Conservation (phyloP, 1,284 basidiomycete species). For the Cryptococcus sp. region DNA sequence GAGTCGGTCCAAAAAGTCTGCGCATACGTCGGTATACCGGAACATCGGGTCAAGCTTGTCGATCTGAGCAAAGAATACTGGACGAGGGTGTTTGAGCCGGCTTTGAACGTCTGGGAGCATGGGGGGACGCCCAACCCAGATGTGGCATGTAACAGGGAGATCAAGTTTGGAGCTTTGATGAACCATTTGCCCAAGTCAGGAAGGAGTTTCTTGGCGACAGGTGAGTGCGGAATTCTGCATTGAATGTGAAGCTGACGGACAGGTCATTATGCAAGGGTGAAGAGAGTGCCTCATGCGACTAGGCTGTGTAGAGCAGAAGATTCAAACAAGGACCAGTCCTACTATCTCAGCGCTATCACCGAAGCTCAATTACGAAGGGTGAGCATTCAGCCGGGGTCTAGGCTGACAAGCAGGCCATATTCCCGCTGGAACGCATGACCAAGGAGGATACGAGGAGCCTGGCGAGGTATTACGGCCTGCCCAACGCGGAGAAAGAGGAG, state of each 20-base stretch:
- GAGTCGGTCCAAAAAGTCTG: constrained; percentile 80
- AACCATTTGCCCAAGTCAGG: constrained; percentile 53
- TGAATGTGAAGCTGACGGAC: neutral
- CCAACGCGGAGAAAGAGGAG: constrained; percentile 73
- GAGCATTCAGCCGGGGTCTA: constrained; percentile 5
- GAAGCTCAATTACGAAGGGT: constrained; percentile 55
- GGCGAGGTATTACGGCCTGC: constrained; percentile 62
- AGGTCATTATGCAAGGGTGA: constrained; percentile 87
- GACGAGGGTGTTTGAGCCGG: constrained; percentile 79
- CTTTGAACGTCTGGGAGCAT: constrained; percentile 65
- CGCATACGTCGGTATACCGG: constrained; percentile 56
- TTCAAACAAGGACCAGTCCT: constrained; percentile 80
- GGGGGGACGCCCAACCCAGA: constrained; percentile 90
- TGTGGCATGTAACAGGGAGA: constrained; percentile 77
- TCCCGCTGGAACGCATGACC: constrained; percentile 64
- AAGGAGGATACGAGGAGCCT: constrained; percentile 72
- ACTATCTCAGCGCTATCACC: constrained; percentile 77
- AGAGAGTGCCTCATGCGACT: constrained; percentile 48
- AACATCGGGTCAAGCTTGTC: constrained; percentile 57
- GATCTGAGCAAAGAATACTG: constrained; percentile 84
- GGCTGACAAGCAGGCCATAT: constrained; percentile 56
- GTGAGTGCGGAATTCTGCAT: constrained; percentile 43
- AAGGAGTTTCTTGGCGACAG: constrained; percentile 69
- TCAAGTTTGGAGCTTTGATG: constrained; percentile 81
- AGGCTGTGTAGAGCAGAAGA: constrained; percentile 65